Conservation (phyloP, 2,329 filamentous ascomycete species). For the Phialophora verrucosa region DNA sequence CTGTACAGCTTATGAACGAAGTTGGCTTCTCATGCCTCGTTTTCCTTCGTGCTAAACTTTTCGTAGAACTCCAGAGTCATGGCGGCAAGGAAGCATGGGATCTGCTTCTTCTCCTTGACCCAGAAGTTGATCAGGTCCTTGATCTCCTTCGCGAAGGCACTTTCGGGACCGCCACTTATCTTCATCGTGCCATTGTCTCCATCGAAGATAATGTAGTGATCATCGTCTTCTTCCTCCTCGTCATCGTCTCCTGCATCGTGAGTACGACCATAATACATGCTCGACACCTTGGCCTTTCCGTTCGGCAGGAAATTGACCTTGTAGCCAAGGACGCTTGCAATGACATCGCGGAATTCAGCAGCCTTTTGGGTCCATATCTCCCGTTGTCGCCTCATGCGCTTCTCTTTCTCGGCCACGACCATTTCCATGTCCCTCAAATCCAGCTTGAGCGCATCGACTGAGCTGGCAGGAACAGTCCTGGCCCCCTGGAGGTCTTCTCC, state of each 20-base stretch:
- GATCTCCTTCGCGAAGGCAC: conserved; percentile 84
- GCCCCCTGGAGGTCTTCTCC: conserved; percentile 52
- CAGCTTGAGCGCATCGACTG: conserved; percentile 75
- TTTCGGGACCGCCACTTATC: conserved; percentile 86
- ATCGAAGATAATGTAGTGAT: conserved; percentile 77
- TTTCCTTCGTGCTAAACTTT: conserved; percentile 42
- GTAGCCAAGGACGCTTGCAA: conserved; percentile 90
- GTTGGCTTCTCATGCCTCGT: conserved; percentile 6
- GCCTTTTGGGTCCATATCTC: conserved; percentile 92
- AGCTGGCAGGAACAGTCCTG: conserved; percentile 74
- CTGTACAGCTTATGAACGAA: not conserved
- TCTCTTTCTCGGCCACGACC: conserved; percentile 72
- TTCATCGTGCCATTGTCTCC: conserved; percentile 98
- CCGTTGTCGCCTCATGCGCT: conserved; percentile 82
- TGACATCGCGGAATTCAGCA: conserved; percentile 92
- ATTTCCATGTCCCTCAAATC: conserved; percentile 76
- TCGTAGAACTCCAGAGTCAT: conserved; percentile 94
- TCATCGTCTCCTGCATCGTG: conserved; percentile 58
- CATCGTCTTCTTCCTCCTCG: conserved; percentile 53
- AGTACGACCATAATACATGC: conserved; percentile 78
- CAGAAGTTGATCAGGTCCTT: conserved; percentile 89
- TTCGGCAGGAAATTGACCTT: conserved; percentile 97
- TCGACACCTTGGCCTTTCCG: conserved; percentile 90
- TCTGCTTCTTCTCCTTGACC: conserved; percentile 91
- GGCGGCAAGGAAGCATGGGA: conserved; percentile 89